phyloP scores from a whole-genome alignment of 441 rosid genomes.

The Populus hybrid region DNA sequence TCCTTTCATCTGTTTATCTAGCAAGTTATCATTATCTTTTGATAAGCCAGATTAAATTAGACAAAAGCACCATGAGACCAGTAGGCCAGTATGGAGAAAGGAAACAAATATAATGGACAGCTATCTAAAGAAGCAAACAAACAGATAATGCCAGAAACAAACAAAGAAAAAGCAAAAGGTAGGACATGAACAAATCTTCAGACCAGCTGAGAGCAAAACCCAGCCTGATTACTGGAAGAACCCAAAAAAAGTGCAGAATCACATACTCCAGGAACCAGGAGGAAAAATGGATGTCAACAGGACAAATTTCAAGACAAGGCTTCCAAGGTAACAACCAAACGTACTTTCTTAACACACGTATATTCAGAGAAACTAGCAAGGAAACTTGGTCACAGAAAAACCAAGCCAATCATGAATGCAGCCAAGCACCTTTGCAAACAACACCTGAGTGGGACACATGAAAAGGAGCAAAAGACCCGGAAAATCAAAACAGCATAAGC shows the following conservation, averaged over 20 bases:
- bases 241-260: neutral
- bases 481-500: neutral
- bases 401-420: neutral
- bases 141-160: neutral
- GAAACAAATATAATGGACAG: neutral
- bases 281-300: neutral
- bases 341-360: neutral
- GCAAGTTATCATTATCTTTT: conserved; percentile 1
- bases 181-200: neutral
- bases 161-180: neutral
- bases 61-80: neutral
- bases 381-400: neutral
- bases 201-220: neutral
- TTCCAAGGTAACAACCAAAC: neutral
- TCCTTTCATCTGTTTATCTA: neutral
- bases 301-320: neutral
- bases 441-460: neutral
- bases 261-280: neutral
- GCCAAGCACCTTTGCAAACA: neutral
- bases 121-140: neutral
- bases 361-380: neutral
- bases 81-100: neutral
- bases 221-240: neutral
- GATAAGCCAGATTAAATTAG: neutral
- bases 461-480: neutral